Percentiles rank a stretch among this genome's conserved stretches.
phyloP scores from a whole-genome alignment of 2,329 filamentous ascomycete species.

The Xylaria sp. region DNA sequence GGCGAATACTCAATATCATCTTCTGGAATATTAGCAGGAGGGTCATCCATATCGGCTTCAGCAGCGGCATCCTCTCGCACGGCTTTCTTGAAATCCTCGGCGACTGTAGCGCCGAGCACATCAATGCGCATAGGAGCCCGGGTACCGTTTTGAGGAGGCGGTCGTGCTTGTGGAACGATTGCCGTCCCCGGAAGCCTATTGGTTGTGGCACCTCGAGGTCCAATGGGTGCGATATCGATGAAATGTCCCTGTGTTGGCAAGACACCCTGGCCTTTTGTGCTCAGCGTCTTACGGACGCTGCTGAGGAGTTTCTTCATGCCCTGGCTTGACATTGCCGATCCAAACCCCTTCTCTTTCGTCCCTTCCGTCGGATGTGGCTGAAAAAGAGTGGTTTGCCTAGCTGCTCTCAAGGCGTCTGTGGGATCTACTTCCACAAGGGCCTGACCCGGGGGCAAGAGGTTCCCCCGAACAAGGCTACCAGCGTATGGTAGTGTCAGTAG shows the following conservation, averaged over 20 bases:
- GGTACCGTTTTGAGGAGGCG: slow-evolving; percentile 44
- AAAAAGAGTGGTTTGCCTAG: slow-evolving; percentile 59
- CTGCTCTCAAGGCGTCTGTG: slow-evolving; percentile 50
- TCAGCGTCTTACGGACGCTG: slow-evolving; percentile 80
- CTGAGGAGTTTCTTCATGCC: slow-evolving; percentile 87
- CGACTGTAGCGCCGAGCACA: slow-evolving; percentile 75
- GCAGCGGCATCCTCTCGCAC: slow-evolving; percentile 65
- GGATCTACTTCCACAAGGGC: slow-evolving; percentile 73
- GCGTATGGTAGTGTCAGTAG: slow-evolving; percentile 69
- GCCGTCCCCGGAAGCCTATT: slow-evolving; percentile 63
- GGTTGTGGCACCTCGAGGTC: slow-evolving; percentile 55
- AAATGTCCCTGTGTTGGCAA: slow-evolving; percentile 51
- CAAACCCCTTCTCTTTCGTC: slow-evolving; percentile 48
- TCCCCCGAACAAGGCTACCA: slow-evolving; percentile 85
- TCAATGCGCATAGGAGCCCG: slow-evolving; percentile 72
- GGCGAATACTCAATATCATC: slow-evolving; percentile 46
- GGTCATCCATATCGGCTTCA: slow-evolving; percentile 37
- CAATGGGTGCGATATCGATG: slow-evolving; percentile 52
- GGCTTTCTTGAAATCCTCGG: slow-evolving; percentile 77
- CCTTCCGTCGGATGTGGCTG: slow-evolving; percentile 42
- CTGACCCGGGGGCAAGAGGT: slow-evolving; percentile 79
- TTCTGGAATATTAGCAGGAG: slow-evolving; percentile 29
- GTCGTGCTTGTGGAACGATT: slow-evolving; percentile 59
- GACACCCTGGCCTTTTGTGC: slow-evolving; percentile 55
- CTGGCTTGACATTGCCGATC: slow-evolving; percentile 66